A percentile compares a stretch with the other conserved stretches of the same genome.
Conservation (phyloP, 139 green algal genomes). For the Coelastrella sp. region DNA sequence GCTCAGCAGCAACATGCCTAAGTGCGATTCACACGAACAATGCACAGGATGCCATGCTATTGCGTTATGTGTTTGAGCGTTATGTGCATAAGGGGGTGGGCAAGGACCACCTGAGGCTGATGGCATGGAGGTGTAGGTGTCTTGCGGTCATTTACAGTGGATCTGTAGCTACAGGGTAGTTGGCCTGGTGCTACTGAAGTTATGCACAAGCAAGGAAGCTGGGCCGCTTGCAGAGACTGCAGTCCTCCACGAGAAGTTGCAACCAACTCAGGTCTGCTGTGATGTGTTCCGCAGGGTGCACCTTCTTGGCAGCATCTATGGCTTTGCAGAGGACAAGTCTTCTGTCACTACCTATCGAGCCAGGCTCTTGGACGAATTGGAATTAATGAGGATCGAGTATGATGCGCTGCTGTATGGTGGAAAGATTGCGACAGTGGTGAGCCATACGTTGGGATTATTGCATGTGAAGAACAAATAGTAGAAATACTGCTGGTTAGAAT, state of each 20-base stretch:
- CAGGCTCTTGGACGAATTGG: neutral
- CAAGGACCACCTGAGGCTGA: too few species aligned
- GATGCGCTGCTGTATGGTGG: conserved; percentile 39
- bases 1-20: too few species aligned
- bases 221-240: neutral
- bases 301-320: neutral
- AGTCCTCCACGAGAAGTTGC: neutral
- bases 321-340: neutral
- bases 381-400: conserved; percentile 31
- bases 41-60: too few species aligned
- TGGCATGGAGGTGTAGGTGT: too few species aligned
- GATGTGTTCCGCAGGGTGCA: neutral
- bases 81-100: too few species aligned
- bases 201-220: too few species aligned
- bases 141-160: too few species aligned
- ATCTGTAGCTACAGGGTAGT: too few species aligned
- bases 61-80: too few species aligned
- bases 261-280: neutral
- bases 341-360: neutral
- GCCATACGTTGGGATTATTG: neutral
- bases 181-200: too few species aligned
- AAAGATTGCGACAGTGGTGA: neutral
- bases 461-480: neutral
- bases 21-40: too few species aligned
- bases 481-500: neutral